Percentiles rank a stretch among this genome's conserved stretches.
These are phyloP conservation scores for Cryptosporidium sp. DNA, from an alignment of 169 alveolate genomes.

Conservation along the genomic window DNA sequence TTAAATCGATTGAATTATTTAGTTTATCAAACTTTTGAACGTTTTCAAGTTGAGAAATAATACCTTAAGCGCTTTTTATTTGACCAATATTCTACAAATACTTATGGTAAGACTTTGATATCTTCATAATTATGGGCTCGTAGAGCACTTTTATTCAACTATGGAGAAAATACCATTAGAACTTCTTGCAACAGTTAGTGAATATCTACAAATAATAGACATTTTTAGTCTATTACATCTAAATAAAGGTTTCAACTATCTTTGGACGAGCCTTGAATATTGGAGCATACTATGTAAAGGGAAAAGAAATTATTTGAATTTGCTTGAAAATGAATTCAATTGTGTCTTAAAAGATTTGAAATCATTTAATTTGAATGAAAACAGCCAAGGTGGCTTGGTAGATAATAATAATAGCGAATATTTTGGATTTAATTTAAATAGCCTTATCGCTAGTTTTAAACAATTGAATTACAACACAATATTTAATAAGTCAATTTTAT, in stretches of 20 bases:
- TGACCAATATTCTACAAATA: background rate
- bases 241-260: background rate
- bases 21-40: background rate
- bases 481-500: background rate
- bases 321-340: constrained; percentile 5
- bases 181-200: constrained; percentile 31
- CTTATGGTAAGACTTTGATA: background rate
- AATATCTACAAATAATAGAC: constrained; percentile 27
- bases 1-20: too few relatives aligned
- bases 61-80: background rate
- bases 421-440: background rate
- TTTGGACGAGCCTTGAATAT: constrained; percentile 21
- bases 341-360: constrained; percentile 8
- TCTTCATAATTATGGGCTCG: background rate
- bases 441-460: background rate
- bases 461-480: background rate
- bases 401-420: background rate
- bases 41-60: background rate
- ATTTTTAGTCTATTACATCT: constrained; percentile 20
- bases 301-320: background rate
- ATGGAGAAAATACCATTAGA: constrained; percentile 39
- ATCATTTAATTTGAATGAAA: background rate
- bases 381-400: background rate
- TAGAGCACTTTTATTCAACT: background rate
- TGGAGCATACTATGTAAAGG: constrained; percentile 29